Evolutionary conservation across 2,329 filamentous ascomycete genomes (phyloP).

Genomic region (Alternaria infectoria): DNA sequence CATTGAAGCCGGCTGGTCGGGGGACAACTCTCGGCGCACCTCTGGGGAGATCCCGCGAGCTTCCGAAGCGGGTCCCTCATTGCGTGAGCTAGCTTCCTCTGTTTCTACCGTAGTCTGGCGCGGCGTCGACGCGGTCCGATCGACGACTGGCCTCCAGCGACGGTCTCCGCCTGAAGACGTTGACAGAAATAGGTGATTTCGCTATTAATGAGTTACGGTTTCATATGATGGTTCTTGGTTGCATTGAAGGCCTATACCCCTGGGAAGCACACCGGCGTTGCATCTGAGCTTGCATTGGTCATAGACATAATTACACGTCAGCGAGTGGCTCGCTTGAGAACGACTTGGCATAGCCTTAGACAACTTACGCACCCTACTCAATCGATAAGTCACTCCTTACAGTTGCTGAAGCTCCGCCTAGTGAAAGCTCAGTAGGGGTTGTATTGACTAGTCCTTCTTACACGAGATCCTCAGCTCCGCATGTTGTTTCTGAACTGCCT

Average conservation of each 20-base stretch:
- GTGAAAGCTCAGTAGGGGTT: background rate
- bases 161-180: slow-evolving; percentile 39
- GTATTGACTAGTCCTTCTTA: background rate
- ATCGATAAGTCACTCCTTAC: background rate
- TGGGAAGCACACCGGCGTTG: slow-evolving; percentile 18
- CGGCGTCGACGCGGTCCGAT: slow-evolving; percentile 42
- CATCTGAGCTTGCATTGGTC: background rate
- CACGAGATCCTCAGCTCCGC: background rate
- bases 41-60: slow-evolving; percentile 20
- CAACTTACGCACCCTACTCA: slow-evolving; percentile 2
- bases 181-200: slow-evolving; percentile 42
- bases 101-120: slow-evolving; percentile 46
- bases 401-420: background rate
- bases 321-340: background rate
- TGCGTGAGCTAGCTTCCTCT: slow-evolving; percentile 40
- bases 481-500: background rate
- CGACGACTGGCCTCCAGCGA: slow-evolving; percentile 36
- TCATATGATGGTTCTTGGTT: slow-evolving; percentile 12
- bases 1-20: slow-evolving; percentile 45
- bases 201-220: slow-evolving; percentile 2
- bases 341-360: background rate
- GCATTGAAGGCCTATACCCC: slow-evolving; percentile 26
- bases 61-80: slow-evolving; percentile 29
- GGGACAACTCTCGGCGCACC: slow-evolving; percentile 51
- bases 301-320: background rate